Evolutionary conservation across 2,329 filamentous ascomycete genomes (phyloP).

Genomic region (Thermoascus crustaceus): DNA sequence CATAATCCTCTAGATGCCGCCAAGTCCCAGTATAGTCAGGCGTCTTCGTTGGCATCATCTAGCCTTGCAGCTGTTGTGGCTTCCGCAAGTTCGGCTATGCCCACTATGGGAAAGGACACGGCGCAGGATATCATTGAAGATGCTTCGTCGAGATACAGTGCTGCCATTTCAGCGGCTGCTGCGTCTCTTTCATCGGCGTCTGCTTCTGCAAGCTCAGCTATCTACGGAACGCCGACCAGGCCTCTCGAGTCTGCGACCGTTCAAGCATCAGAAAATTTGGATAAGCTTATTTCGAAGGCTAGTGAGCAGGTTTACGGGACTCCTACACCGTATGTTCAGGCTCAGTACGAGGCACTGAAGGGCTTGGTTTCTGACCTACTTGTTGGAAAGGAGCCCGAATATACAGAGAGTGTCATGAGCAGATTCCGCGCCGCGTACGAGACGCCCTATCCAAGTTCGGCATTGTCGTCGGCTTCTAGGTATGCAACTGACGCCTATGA

Average conservation of each 20-base stretch:
- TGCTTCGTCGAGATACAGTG: constrained; percentile 38
- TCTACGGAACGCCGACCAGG: constrained; percentile 39
- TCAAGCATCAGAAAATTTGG: constrained; percentile 56
- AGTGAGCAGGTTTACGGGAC: constrained; percentile 64
- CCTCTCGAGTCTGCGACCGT: constrained; percentile 42
- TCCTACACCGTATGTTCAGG: constrained; percentile 53
- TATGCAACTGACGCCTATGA: constrained; percentile 42
- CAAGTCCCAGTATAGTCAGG: constrained; percentile 28
- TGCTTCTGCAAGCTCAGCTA: constrained; percentile 33
- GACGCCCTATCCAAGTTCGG: constrained; percentile 42
- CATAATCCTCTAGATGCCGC: constrained; percentile 28
- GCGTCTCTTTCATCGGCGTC: constrained; percentile 32
- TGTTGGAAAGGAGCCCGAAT: constrained; percentile 67
- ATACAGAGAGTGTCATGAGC: constrained; percentile 70
- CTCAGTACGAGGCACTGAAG: constrained; percentile 62
- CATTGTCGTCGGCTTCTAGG: constrained; percentile 43
- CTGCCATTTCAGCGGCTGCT: constrained; percentile 38
- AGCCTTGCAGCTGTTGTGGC: constrained; percentile 32
- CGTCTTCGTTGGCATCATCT: constrained; percentile 31
- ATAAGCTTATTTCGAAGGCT: constrained; percentile 54
- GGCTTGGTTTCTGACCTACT: constrained; percentile 69
- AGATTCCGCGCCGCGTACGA: constrained; percentile 65
- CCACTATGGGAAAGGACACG: constrained; percentile 25
- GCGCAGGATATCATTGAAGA: constrained; percentile 33
- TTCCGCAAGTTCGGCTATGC: constrained; percentile 33